These are phyloP conservation scores for Pseudopyricularia cyperi DNA, from an alignment of 2,329 filamentous ascomycete species.

Conservation along the genomic window DNA sequence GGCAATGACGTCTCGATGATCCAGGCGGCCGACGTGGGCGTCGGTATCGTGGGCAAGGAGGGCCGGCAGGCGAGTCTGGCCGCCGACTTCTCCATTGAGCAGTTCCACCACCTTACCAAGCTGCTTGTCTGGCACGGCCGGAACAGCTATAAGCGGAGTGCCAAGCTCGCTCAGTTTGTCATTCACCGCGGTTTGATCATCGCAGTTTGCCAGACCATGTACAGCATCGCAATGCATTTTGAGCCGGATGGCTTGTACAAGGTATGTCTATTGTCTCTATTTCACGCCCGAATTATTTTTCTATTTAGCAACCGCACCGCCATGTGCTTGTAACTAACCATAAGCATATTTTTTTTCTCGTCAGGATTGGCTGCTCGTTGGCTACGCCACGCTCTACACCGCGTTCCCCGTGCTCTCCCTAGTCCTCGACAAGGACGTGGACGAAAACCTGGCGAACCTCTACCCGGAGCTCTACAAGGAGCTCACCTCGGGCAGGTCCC, in stretches of 20 bases:
- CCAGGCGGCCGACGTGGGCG: conserved; percentile 92
- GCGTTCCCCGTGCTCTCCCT: conserved; percentile 86
- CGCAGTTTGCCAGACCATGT: conserved; percentile 92
- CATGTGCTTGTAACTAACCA: no score
- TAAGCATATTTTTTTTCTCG: no score
- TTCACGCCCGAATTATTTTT: no score
- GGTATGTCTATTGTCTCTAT: no score
- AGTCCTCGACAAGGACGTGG: conserved; percentile 88
- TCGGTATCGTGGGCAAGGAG: conserved; percentile 97
- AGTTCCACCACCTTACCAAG: conserved; percentile 91
- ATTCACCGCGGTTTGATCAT: conserved; percentile 96
- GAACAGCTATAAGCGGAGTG: conserved; percentile 91
- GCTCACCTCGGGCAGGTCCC: conserved; percentile 72
- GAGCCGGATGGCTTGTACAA: conserved; percentile 91
- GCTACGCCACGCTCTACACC: conserved; percentile 93
- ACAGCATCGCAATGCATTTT: conserved; percentile 83
- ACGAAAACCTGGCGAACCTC: conserved; percentile 82
- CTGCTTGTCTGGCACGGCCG: conserved; percentile 97
- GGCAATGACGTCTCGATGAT: conserved; percentile 99
- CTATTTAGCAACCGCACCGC: no score
- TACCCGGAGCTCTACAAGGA: conserved; percentile 98
- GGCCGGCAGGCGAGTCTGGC: conserved; percentile 88
- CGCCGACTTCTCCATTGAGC: conserved; percentile 91
- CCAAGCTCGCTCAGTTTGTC: conserved; percentile 94
- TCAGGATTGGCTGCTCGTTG: conserved; percentile 81